Evolutionary conservation across 192 early-diverging fungal species (phyloP), one percentile per base, ranked within the genome.

Genomic region (Coemansia interrupta): DNA sequence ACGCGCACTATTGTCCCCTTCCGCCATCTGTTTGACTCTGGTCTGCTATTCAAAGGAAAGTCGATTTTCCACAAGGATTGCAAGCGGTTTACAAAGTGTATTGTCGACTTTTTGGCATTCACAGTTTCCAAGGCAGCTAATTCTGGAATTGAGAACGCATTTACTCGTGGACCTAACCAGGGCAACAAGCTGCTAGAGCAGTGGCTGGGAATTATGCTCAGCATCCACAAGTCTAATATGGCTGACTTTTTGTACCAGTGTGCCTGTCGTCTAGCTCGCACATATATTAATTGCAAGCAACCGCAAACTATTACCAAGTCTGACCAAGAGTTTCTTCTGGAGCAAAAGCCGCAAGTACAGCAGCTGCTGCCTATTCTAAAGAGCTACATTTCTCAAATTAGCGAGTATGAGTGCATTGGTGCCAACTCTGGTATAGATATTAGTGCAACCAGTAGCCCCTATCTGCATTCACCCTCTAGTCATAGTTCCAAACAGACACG

Each of bases 51-150:
- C 40, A 63, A 64, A 30, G 63, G 66, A 22, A 74, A 74, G 40
- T 45, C 58, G 2, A 38, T 61, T 3, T 68, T 74, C 48, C 61
- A 68, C 49, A 68, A 61, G 44, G 72, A 74, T 17, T 61, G 58
- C 50, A 74, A 74, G 59, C 58, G 66, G 2, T 74, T 74, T 54
- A 51, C 47, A 56, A 74, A 68, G n/a, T 66, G 53, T 13, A 53
- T 74, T n/a, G 56, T 68, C 13, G 61, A 58, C 20, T 64, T 74
- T 17, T 36, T 54, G 2, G 6, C 38, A 0, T 49, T 56, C 12
- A 51, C 24, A 47, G 59, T 20, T 7, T 28, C n/a, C 26, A 44
- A 7, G 58, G 41, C 12, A 9, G 48, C 17, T 22, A 13, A 8
- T 8, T 36, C 32, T 36, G 32, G 32, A 36, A 36, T 11, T 36